Evolutionary conservation across 139 green algal genomes (phyloP).

Genomic region (Micractinium conductrix): DNA sequence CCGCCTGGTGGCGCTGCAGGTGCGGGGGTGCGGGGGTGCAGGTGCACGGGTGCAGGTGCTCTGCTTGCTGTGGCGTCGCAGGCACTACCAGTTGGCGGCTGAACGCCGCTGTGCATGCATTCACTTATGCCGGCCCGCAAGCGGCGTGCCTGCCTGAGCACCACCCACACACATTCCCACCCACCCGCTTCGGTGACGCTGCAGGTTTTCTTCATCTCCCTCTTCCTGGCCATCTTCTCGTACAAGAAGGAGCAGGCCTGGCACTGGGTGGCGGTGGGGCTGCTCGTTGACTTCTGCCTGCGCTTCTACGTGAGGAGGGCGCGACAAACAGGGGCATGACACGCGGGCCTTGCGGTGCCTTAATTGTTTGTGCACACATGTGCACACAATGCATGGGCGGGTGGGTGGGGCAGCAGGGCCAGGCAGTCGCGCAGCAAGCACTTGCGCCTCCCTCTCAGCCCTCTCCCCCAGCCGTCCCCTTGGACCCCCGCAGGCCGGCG

Average conservation of each 20-base stretch:
- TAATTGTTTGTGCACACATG: no score
- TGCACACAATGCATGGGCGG: not conserved
- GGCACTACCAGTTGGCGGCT: no score
- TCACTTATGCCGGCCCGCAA: no score
- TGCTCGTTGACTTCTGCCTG: conserved; percentile 47
- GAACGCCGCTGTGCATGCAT: no score
- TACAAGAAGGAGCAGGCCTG: conserved; percentile 33
- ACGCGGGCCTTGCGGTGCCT: no score
- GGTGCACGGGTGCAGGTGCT: no score
- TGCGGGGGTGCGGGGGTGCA: no score
- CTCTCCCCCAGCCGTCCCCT: not conserved
- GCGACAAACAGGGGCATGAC: not conserved
- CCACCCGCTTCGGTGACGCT: no score
- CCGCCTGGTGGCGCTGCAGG: conserved; percentile 45
- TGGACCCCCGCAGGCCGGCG: not conserved
- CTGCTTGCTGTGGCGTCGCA: no score
- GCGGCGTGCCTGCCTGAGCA: not conserved
- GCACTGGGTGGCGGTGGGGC: conserved; percentile 39
- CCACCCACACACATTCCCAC: no score
- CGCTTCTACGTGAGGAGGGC: conserved; percentile 35
- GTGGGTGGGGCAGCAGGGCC: no score
- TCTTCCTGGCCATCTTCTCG: conserved; percentile 40
- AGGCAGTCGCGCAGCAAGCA: not conserved
- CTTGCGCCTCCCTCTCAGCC: not conserved
- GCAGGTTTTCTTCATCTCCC: conserved; percentile 40